Base-by-base conservation (phyloP, 208 protist genomes). In the Leishmania tropica region DNA sequence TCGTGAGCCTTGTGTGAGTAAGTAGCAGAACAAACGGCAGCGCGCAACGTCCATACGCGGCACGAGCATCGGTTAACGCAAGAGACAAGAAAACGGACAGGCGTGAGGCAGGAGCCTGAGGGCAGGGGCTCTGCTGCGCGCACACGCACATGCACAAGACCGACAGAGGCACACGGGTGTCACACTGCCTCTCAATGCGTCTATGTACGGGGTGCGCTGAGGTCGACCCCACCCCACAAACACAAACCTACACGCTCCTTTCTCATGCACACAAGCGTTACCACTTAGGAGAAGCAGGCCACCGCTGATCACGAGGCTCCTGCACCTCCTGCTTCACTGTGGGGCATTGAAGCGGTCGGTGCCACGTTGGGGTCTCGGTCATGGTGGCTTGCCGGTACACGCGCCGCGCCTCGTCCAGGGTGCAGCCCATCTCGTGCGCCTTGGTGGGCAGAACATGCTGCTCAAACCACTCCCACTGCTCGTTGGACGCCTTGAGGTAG, bases 201-300 rank as follows among this genome's bases (percentile, higher is more conserved):
- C 10, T 76, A 3, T 68, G 31, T 19, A 40, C 51, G 13, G 10
- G 10, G 45, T 21, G 28, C 24, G 8, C 51, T 48, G 28, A 54
- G 45, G 42, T 35, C 21, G 24, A 53, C 28, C 21, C 21, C 37
- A 17, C 28, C 28, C 28, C 15, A 35, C 15, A 21, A 24, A 68
- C 31, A 10, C 40, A 4, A 8, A n/a, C 37, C 19, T 28, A 3
- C 28, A 28, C 28, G 17, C 56, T 67, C n/a, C 5, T 19, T 28
- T 42, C 51, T 28, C 73, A 35, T 45, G 31, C 48, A n/a, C 68
- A 19, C 21, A 21, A 40, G 4, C 35, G 1, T 58, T 85, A 98
- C 95, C 93, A 96, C 84, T 98, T 98, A n/a, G 95, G 95, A 37
- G 95, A 98, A 15, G 92, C 56, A 11, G 95, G 95, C 95, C 95